Base-by-base conservation (phyloP, 148 eudicot genomes). In the Cornus suecica region DNA sequence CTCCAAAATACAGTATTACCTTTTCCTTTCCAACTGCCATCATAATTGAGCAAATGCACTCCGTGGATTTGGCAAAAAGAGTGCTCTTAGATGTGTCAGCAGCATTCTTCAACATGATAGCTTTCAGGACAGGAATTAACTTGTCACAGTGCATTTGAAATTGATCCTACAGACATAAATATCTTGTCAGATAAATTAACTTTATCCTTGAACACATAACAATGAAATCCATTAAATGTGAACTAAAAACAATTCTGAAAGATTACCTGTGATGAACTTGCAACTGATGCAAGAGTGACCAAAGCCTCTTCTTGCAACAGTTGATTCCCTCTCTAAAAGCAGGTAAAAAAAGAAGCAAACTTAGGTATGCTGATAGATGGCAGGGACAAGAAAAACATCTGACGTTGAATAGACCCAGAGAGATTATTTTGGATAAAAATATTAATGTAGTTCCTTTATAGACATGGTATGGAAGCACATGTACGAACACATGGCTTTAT, bases 11-110 rank as follows among this genome's bases (percentile, higher is more conserved):
- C n/a, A n/a, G n/a, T n/a, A n/a, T n/a, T n/a, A n/a, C n/a, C n/a
- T 89, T 93, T 22, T 93, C 98, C 84, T 93, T 93, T 73, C 98
- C 98, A 87, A 93, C 96, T 54, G 96, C 98, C 98, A 93, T 93
- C 63, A 94, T 97, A 65, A 93, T 96, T 78, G 91, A 79, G 78
- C 98, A 90, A 70, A 92, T 88, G 76, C 97, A 92, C 67, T 92
- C 97, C 97, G 90, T 90, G 54, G 97, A 89, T 84, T 92, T 92
- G 37, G 97, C 97, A 66, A 92, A 86, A 76, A 92, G 94, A 92
- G 90, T 92, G 30, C 97, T 90, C 52, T 92, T 90, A 28, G 97
- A 81, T 80, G 90, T 91, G 71, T 91, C 96, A 24, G 88, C 89
- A 65, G 96, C 96, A 84, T 89, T 91, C 27, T 89, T 91, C 27